phyloP scores from a whole-genome alignment of 2,329 filamentous ascomycete species.

The Graphiopsis chlorocephala region DNA sequence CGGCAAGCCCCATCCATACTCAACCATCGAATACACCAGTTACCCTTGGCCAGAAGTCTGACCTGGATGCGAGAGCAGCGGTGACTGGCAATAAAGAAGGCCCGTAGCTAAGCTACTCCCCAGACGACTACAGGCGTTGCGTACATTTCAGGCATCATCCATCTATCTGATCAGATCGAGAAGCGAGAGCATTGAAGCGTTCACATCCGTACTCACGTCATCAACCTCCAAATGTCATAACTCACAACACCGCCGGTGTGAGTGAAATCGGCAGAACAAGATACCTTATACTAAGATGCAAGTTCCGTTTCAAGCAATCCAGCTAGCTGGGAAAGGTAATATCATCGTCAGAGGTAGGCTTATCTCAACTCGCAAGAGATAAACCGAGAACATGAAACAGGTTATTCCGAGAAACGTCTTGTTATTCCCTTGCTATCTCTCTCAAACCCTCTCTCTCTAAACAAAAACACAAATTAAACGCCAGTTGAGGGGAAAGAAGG shows the following conservation, averaged over 20 bases:
- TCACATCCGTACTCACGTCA: background rate
- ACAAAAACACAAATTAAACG: conserved; percentile 4
- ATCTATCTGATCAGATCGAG: background rate
- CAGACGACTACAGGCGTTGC: no score
- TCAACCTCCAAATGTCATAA: background rate
- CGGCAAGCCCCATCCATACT: no score
- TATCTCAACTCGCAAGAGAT: background rate
- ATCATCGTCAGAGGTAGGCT: background rate
- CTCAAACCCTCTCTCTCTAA: background rate
- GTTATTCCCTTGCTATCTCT: background rate
- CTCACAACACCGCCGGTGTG: background rate
- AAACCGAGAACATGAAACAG: background rate
- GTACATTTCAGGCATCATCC: no score
- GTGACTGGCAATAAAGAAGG: no score
- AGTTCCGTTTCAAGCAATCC: background rate
- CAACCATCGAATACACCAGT: no score
- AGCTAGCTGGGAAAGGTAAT: background rate
- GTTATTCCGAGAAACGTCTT: background rate
- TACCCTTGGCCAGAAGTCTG: no score
- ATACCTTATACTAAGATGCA: background rate
- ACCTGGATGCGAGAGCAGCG: no score
- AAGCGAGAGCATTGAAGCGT: background rate
- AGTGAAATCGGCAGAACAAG: background rate
- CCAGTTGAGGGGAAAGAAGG: background rate
- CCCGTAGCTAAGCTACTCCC: no score